Evolutionary conservation across 1,284 basidiomycete species (phyloP).

Genomic region (Moesziomyces sp.): DNA sequence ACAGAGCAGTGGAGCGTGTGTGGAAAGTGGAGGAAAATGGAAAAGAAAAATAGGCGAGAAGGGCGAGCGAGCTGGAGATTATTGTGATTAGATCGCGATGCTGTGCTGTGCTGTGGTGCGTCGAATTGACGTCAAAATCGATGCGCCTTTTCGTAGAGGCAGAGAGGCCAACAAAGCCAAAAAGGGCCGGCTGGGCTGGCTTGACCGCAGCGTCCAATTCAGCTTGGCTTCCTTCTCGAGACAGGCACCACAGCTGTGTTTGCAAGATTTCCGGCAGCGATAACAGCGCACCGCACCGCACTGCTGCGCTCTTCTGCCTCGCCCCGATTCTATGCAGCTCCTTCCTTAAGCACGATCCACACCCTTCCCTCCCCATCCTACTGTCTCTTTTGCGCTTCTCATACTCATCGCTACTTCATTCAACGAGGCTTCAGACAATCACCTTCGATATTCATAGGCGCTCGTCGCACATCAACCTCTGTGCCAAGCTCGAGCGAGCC

Average conservation of each 20-base stretch:
- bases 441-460: no score
- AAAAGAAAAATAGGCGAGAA: not conserved
- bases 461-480: no score
- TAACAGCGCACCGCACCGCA: not conserved
- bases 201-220: conserved; percentile 1
- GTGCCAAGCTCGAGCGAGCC: no score
- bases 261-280: not conserved
- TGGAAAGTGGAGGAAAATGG: not conserved
- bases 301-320: not conserved
- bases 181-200: conserved; percentile 9
- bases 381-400: not conserved
- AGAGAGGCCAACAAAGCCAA: not conserved
- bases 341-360: not conserved
- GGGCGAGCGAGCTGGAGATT: no score
- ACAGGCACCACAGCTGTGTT: conserved; percentile 6
- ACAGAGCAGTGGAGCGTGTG: not conserved
- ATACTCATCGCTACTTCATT: not conserved
- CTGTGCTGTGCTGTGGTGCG: conserved; percentile 4
- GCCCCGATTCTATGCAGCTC: not conserved
- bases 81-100: conserved; percentile 1
- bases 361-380: not conserved
- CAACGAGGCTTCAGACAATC: no score
- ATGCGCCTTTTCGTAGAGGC: not conserved
- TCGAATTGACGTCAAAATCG: not conserved
- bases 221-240: no score